Percentiles rank a stretch among this genome's conserved stretches.
Evolutionary conservation across 2,329 filamentous ascomycete species (phyloP).

Genomic region (Cordyceps pruinosa): DNA sequence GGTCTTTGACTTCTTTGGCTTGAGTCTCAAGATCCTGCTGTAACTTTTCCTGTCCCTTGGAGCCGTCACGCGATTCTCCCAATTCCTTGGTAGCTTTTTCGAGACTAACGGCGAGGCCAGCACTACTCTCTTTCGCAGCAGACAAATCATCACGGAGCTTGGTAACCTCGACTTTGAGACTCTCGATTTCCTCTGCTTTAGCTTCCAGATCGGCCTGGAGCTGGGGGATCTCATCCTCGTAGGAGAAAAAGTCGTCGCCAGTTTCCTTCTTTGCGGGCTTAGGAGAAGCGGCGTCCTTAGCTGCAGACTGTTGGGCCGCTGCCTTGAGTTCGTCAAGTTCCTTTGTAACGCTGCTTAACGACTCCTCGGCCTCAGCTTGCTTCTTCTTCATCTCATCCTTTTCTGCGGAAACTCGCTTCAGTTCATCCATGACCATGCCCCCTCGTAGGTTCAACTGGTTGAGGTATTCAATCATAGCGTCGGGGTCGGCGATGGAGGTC

Average conservation of each 20-base stretch:
- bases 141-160: constrained; percentile 63
- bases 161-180: constrained; percentile 62
- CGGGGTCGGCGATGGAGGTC: constrained; percentile 78
- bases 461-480: constrained; percentile 80
- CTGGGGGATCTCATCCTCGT: constrained; percentile 77
- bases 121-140: constrained; percentile 62
- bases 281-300: neutral
- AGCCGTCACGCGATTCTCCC: constrained; percentile 36
- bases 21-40: constrained; percentile 43
- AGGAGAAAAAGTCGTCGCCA: constrained; percentile 80
- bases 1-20: constrained; percentile 39
- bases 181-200: constrained; percentile 63
- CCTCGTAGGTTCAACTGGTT: constrained; percentile 78
- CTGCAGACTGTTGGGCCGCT: constrained; percentile 36
- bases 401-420: constrained; percentile 79
- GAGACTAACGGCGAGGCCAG: constrained; percentile 58
- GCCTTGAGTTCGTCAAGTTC: constrained; percentile 52
- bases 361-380: constrained; percentile 60
- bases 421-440: constrained; percentile 89
- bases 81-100: constrained; percentile 62
- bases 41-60: constrained; percentile 36
- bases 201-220: constrained; percentile 68
- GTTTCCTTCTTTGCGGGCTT: constrained; percentile 21
- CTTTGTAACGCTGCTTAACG: constrained; percentile 53
- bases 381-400: constrained; percentile 75